Evolutionary conservation across 495 filamentous ascomycete genomes (phyloP), one percentile per base, ranked within the genome.

Genomic region (Penicillium samsonianum): DNA sequence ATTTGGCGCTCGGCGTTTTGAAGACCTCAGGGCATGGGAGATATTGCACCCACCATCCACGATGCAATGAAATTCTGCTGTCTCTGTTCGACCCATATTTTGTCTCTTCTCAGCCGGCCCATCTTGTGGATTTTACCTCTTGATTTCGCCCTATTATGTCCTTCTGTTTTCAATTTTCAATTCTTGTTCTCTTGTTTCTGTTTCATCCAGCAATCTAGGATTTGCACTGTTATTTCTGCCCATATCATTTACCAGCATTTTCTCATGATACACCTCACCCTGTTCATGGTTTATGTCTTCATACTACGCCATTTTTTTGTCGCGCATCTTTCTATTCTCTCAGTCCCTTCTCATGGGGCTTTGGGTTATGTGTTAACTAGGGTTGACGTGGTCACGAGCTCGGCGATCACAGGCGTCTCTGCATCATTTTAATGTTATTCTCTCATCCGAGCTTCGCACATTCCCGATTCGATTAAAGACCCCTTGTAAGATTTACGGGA

Each of bases 1-100:
- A 16, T 59, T 50, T 62, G 61, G 64, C 59, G 64, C 57, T 54
- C 31, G 64, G 65, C 54, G 67, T 65, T 60, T 31, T 44, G 31
- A 20, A 46, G 48, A 65, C 58, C 38, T 57, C 22, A 56, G 42
- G 56, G 49, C 53, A 51, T 41, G 43, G 28, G 50, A 56, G 45
- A 35, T 40, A 22, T 46, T 55, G 53, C 22, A 58, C 43, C 26
- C 30, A 46, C 38, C 44, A 57, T 46, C 26, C 53, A 50, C 40
- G 38, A 62, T 45, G 33, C 46, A 30, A 60, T 50, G 31, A 38
- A 42, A 45, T 52, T 43, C 53, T 23, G 45, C 22, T 44, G 38
- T 33, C 37, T 35, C 44, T 60, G 35, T 19, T 48, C 5, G 44
- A 14, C 17, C 19, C 38, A 44, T 44, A 11, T 35, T 43, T 44